These are phyloP conservation scores for Kalaharituber pfeilii DNA, from an alignment of 2,329 filamentous ascomycete genomes.

Conservation along the genomic window DNA sequence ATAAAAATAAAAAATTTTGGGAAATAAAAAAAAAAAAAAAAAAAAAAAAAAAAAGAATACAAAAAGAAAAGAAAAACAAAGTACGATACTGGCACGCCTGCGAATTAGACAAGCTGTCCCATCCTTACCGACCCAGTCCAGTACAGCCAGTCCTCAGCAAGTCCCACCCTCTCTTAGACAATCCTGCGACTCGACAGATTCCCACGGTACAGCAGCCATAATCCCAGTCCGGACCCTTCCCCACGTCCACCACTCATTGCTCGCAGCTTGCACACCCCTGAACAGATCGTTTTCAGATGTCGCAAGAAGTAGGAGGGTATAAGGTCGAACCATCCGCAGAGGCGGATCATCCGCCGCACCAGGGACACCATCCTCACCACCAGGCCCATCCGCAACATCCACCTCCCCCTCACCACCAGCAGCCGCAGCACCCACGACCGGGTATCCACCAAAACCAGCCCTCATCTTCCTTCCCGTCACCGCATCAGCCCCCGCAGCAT, in stretches of 20 bases:
- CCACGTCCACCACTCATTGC: constrained; percentile 8
- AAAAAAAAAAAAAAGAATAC: no score
- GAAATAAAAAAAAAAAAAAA: no score
- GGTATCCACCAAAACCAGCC: constrained; percentile 16
- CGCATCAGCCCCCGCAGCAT: constrained; percentile 17
- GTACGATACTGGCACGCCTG: no score
- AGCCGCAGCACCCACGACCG: constrained; percentile 13
- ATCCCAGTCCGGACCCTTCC: not conserved
- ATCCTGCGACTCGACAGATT: constrained; percentile 11
- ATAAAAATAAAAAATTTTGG: no score
- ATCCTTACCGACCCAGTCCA: not conserved
- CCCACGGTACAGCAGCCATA: constrained; percentile 8
- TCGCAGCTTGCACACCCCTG: constrained; percentile 3
- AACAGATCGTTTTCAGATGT: not conserved
- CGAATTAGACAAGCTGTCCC: not conserved
- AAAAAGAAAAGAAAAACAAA: no score
- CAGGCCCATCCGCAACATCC: constrained; percentile 13
- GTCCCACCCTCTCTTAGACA: constrained; percentile 7
- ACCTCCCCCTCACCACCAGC: constrained; percentile 12
- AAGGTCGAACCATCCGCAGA: constrained; percentile 21
- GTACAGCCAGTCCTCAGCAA: not conserved
- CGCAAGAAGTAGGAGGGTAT: constrained; percentile 17
- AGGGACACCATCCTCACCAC: constrained; percentile 13
- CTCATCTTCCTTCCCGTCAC: constrained; percentile 15
- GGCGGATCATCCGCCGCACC: constrained; percentile 14